These are phyloP conservation scores for Ustilago cynodontis DNA, from an alignment of 1,284 basidiomycete species.

Conservation along the genomic window DNA sequence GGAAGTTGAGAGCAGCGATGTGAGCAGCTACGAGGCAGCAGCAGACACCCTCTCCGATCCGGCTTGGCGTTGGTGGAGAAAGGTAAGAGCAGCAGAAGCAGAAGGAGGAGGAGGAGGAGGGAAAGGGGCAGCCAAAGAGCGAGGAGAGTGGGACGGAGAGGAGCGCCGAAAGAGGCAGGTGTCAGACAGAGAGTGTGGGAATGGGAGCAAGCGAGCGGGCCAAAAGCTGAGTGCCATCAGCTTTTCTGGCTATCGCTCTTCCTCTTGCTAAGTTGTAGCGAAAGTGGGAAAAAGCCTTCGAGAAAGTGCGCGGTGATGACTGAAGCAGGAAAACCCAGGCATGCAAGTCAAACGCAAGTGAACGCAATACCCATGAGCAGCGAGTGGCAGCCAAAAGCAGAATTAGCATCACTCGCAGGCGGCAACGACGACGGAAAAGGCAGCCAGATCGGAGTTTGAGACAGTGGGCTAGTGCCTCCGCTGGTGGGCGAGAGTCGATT, in stretches of 20 bases:
- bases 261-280: background rate
- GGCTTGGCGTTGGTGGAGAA: constrained; percentile 11
- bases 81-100: too few species aligned
- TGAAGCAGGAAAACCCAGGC: constrained; percentile 8
- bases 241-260: background rate
- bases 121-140: background rate
- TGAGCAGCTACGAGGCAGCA: constrained; percentile 1
- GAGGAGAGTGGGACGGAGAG: background rate
- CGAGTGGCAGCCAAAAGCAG: background rate
- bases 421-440: background rate
- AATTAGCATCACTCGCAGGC: constrained; percentile 1
- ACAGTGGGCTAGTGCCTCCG: background rate
- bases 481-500: background rate
- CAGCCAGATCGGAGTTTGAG: constrained; percentile 25
- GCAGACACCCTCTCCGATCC: constrained; percentile 12
- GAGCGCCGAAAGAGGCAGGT: constrained; percentile 17
- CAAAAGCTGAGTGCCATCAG: background rate
- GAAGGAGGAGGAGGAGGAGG: constrained; percentile 3
- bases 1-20: constrained; percentile 12
- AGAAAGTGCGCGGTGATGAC: background rate
- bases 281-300: background rate
- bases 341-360: constrained; percentile 5
- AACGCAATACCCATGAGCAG: constrained; percentile 3
- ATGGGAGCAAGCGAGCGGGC: background rate
- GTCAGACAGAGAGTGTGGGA: constrained; percentile 5